These are phyloP conservation scores for Phyllosticta capitalensis DNA, from an alignment of 2,329 filamentous ascomycete genomes.

Conservation along the genomic window DNA sequence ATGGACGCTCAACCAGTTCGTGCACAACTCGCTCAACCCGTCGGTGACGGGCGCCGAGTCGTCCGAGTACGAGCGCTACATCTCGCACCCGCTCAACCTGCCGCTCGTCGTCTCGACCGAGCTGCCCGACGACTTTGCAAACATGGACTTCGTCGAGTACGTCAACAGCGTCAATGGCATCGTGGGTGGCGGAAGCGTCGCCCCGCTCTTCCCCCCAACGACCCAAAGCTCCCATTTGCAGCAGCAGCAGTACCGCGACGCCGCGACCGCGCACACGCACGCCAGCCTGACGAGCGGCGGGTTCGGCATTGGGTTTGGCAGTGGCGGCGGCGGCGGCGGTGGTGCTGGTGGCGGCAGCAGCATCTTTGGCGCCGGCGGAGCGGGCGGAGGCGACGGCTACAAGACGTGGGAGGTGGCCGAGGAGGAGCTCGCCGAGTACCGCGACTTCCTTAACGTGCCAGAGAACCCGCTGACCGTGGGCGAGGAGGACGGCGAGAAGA, in stretches of 20 bases:
- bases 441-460: constrained; percentile 63
- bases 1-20: constrained; percentile 80
- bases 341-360: background rate
- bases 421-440: constrained; percentile 63
- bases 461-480: constrained; percentile 82
- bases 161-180: constrained; percentile 59
- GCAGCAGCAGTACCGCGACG: background rate
- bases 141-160: constrained; percentile 69
- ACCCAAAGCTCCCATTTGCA: background rate
- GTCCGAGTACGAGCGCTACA: constrained; percentile 80
- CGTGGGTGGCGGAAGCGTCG: constrained; percentile 33
- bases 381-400: constrained; percentile 46
- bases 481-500: constrained; percentile 79
- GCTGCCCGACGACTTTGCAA: constrained; percentile 45
- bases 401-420: constrained; percentile 44
- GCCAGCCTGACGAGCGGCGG: background rate
- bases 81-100: constrained; percentile 79
- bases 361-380: background rate
- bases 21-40: constrained; percentile 77
- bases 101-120: constrained; percentile 70
- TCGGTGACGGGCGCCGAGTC: constrained; percentile 67
- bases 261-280: background rate
- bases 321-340: too few species aligned
- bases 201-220: background rate
- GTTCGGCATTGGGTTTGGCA: background rate